These are phyloP conservation scores for Macrolepiota dolichaula DNA, from an alignment of 768 basidiomycete species.

Conservation along the genomic window DNA sequence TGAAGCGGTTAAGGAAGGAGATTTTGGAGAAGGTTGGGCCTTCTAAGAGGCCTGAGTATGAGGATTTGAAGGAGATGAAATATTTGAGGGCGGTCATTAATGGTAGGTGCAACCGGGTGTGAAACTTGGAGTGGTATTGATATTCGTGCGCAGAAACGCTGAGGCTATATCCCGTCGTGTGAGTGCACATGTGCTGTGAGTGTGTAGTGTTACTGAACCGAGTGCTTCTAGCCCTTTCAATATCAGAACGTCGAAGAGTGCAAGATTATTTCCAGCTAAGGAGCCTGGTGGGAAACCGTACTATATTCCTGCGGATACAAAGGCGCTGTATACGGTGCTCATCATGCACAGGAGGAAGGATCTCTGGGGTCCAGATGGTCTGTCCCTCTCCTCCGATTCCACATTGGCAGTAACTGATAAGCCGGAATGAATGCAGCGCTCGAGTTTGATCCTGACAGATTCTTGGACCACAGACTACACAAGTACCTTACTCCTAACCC, in stretches of 20 bases:
- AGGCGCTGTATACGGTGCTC: slow-evolving; percentile 39
- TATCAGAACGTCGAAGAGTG: slow-evolving; percentile 15
- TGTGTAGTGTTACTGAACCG: not conserved
- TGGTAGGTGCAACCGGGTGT: slow-evolving; percentile 22
- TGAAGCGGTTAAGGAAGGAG: slow-evolving; percentile 38
- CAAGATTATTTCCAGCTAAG: slow-evolving; percentile 16
- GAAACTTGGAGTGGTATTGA: slow-evolving; percentile 8
- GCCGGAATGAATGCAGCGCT: slow-evolving; percentile 31
- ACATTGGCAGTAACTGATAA: not conserved
- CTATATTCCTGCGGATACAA: slow-evolving; percentile 23
- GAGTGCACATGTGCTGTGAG: not conserved
- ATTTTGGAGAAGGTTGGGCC: slow-evolving; percentile 34
- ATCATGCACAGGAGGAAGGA: slow-evolving; percentile 62
- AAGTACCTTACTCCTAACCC: slow-evolving; percentile 56
- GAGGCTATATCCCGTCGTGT: slow-evolving; percentile 19
- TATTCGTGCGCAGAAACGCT: slow-evolving; percentile 15
- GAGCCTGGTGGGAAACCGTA: slow-evolving; percentile 15
- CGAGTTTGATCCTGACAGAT: slow-evolving; percentile 63
- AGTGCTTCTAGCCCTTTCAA: slow-evolving; percentile 7
- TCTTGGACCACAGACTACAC: slow-evolving; percentile 55
- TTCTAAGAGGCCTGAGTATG: slow-evolving; percentile 31
- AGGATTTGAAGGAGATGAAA: slow-evolving; percentile 40
- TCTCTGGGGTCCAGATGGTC: slow-evolving; percentile 69
- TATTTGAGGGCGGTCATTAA: slow-evolving; percentile 42
- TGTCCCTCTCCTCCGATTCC: not conserved